Conservation (phyloP, 768 basidiomycete genomes). For the Suillus variegatus region DNA sequence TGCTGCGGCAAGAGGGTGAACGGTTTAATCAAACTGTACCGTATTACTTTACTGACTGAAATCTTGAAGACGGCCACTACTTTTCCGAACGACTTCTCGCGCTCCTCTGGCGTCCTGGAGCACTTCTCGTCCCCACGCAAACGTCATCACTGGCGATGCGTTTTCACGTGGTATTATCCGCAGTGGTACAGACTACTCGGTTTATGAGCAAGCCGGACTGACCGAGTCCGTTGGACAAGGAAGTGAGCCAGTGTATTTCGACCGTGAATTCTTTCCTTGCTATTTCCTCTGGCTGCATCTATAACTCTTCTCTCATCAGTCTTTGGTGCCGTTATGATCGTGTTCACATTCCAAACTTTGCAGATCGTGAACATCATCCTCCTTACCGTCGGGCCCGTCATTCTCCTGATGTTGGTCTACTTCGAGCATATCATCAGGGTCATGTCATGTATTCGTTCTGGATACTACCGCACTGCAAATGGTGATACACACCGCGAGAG, state of each 20-base stretch:
- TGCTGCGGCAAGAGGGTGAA: slow-evolving; percentile 75
- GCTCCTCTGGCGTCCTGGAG: slow-evolving; percentile 56
- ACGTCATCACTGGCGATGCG: slow-evolving; percentile 66
- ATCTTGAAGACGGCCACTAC: slow-evolving; percentile 60
- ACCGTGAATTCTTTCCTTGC: slow-evolving; percentile 48
- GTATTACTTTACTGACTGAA: slow-evolving; percentile 4
- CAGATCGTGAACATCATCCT: slow-evolving; percentile 59
- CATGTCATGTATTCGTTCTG: slow-evolving; percentile 20
- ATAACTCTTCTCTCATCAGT: slow-evolving; percentile 40
- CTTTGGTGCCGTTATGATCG: slow-evolving; percentile 53
- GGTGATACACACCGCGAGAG: slow-evolving; percentile 12
- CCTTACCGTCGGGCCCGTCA: slow-evolving; percentile 61
- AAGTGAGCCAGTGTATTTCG: slow-evolving; percentile 63
- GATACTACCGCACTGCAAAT: slow-evolving; percentile 2
- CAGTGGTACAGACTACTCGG: slow-evolving; percentile 72
- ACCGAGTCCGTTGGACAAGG: slow-evolving; percentile 18
- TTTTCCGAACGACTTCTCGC: slow-evolving; percentile 72
- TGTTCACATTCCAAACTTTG: slow-evolving; percentile 54
- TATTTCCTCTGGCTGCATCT: neutral
- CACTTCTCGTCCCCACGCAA: slow-evolving; percentile 59
- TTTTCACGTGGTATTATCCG: slow-evolving; percentile 66
- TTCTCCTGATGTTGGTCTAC: slow-evolving; percentile 46
- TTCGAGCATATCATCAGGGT: slow-evolving; percentile 30
- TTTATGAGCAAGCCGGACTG: slow-evolving; percentile 59
- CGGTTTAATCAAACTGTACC: neutral